phyloP scores from a whole-genome alignment of 805 yeast genomes.

The Saccharomyces mikatae region DNA sequence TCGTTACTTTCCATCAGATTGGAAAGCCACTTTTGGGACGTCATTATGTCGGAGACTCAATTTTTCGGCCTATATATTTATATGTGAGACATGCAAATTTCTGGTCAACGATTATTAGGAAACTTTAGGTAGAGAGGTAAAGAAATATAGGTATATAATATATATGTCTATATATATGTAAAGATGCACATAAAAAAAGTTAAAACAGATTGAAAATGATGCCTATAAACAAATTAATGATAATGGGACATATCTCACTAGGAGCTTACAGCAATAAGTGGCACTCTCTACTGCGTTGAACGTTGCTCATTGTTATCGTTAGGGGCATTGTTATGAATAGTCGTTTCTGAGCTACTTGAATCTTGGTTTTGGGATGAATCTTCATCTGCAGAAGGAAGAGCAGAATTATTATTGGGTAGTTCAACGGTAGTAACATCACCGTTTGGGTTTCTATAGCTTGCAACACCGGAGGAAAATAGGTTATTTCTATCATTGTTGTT shows the following conservation, averaged over 20 bases:
- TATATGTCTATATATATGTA: neutral
- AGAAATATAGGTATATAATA: neutral
- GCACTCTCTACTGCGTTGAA: neutral
- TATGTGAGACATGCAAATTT: neutral
- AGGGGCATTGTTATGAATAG: neutral
- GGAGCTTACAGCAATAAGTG: neutral
- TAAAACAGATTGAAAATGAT: neutral
- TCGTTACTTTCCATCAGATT: neutral
- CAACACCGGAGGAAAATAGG: conserved; percentile 28
- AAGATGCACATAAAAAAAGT: neutral
- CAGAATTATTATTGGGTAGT: neutral
- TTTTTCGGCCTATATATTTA: neutral
- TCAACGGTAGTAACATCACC: conserved; percentile 24
- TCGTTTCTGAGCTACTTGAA: neutral
- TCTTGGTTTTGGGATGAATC: neutral
- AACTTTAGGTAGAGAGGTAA: neutral
- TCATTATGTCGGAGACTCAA: neutral
- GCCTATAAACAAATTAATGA: neutral
- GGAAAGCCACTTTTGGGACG: neutral
- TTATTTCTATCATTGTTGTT: conserved; percentile 1
- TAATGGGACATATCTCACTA: neutral
- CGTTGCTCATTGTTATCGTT: neutral
- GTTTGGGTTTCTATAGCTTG: conserved; percentile 24
- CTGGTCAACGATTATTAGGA: neutral
- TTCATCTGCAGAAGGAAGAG: neutral